Conservation (phyloP, 805 yeast genomes). For the Candida coleopterorum region DNA sequence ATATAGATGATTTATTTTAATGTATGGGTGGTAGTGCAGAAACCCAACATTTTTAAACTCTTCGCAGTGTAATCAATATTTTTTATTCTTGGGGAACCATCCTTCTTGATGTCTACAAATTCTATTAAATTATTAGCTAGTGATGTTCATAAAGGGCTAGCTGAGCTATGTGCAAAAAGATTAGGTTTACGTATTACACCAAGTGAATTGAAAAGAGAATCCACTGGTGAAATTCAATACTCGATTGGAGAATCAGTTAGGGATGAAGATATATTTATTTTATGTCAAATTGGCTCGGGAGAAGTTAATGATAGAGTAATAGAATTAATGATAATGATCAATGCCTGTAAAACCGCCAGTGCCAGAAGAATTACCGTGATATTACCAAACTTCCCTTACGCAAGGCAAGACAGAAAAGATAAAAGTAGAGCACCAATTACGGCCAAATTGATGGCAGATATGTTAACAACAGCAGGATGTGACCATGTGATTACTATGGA, state of each 20-base stretch:
- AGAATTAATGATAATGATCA: conserved; percentile 72
- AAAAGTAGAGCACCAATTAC: conserved; percentile 83
- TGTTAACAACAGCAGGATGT: conserved; percentile 80
- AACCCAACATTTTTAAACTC: too few species aligned
- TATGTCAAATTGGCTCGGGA: conserved; percentile 76
- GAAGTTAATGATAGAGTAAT: conserved; percentile 58
- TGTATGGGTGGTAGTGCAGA: not conserved
- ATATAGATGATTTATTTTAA: conserved; percentile 33
- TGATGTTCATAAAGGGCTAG: conserved; percentile 83
- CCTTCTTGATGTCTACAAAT: conserved; percentile 54
- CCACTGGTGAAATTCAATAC: conserved; percentile 73
- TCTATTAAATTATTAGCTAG: conserved; percentile 51
- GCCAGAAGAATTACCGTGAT: conserved; percentile 82
- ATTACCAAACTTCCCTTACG: conserved; percentile 79
- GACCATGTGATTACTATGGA: conserved; percentile 86
- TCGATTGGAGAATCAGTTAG: conserved; percentile 73
- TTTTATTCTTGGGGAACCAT: conserved; percentile 1
- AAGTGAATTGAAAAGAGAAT: conserved; percentile 69
- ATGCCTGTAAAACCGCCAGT: conserved; percentile 78
- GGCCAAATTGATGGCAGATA: conserved; percentile 78
- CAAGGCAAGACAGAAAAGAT: conserved; percentile 86
- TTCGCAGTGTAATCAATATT: conserved; percentile 3
- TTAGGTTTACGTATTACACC: conserved; percentile 70
- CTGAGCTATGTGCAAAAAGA: conserved; percentile 64
- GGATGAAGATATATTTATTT: conserved; percentile 78